These are phyloP conservation scores for Gautieria morchelliformis DNA, from an alignment of 768 basidiomycete species.

Conservation along the genomic window DNA sequence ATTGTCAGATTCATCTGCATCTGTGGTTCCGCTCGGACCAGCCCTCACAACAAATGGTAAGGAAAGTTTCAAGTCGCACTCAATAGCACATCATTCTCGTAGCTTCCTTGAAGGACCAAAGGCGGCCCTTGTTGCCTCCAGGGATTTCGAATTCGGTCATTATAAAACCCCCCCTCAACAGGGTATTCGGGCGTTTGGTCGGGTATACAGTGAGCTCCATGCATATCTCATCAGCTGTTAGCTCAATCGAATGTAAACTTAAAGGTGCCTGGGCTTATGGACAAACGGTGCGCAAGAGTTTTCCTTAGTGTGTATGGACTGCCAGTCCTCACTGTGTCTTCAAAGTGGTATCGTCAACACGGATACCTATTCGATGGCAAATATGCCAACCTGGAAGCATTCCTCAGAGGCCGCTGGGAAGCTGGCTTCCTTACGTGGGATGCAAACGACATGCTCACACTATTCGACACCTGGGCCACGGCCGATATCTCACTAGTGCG, in stretches of 20 bases:
- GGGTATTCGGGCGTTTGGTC: conserved; percentile 46
- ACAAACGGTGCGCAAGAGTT: conserved; percentile 31
- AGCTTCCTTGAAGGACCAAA: conserved; percentile 55
- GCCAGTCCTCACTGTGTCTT: not conserved
- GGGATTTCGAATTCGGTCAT: conserved; percentile 45
- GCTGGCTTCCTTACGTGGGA: conserved; percentile 37
- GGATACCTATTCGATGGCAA: conserved; percentile 34
- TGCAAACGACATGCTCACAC: conserved; percentile 43
- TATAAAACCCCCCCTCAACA: conserved; percentile 37
- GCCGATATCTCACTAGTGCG: conserved; percentile 39
- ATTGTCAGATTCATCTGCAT: conserved; percentile 36
- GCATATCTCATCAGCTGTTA: not conserved
- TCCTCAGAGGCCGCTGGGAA: conserved; percentile 46
- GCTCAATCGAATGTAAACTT: not conserved
- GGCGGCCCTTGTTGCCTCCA: conserved; percentile 41
- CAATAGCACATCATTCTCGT: not conserved
- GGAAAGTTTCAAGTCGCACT: not conserved
- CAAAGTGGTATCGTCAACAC: conserved; percentile 47
- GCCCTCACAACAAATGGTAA: conserved; percentile 46
- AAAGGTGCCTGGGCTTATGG: conserved; percentile 45
- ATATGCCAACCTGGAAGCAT: conserved; percentile 38
- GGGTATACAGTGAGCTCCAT: conserved; percentile 33
- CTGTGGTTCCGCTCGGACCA: conserved; percentile 48
- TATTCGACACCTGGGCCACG: conserved; percentile 40
- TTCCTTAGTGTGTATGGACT: too few species aligned